Base-by-base conservation (phyloP, 1,139 yeast genomes). In the Geotrichum carabidarum region DNA sequence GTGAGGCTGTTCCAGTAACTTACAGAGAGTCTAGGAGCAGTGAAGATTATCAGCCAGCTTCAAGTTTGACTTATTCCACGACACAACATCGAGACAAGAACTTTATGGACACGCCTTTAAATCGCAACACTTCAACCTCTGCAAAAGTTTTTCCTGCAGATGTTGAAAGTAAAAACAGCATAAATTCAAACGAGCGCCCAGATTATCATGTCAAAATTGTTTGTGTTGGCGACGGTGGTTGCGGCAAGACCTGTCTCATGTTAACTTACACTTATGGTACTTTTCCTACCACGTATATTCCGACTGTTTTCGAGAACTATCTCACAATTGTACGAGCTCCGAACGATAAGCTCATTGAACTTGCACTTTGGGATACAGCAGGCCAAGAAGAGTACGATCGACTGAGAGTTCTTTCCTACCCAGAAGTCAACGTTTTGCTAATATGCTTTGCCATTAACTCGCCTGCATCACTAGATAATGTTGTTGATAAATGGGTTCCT, bases 381-480 rank as follows among this genome's bases (percentile, higher is more conserved):
- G 96, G 96, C 3, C 96, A 89, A 70, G 96, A 89, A 70, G 95
- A 88, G 68, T 89, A 88, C 68, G 95, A 86, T 68, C 72, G 96
- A 55, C 73, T 89, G 58, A 75, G 97, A 61, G 94, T 96, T 9
- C 74, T 90, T 55, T 80, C 88, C 57, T 90, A 90, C 67, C 90
- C 93, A 8, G 95, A 86, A 62, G 90, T 84, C 2, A 87, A 88
- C 67, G 71, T 89, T 1, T 70, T 89, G 30, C 73, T 90, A 58
- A 75, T 89, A 8, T 90, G 96, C 58, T 90, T 87, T 69, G 77
- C 94, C 1, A 76, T 88, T 34, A 86, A 84, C 62, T 80, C 79
- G 55, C 71, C 77, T 17, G 79, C 80, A 31, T 82, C 91, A 35
- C 72, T 90, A 56, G 82, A 80, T 54, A 88, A 89, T 65, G 87